phyloP scores from a whole-genome alignment of 2,329 filamentous ascomycete genomes.

The Verticillium zaregamsianum region DNA sequence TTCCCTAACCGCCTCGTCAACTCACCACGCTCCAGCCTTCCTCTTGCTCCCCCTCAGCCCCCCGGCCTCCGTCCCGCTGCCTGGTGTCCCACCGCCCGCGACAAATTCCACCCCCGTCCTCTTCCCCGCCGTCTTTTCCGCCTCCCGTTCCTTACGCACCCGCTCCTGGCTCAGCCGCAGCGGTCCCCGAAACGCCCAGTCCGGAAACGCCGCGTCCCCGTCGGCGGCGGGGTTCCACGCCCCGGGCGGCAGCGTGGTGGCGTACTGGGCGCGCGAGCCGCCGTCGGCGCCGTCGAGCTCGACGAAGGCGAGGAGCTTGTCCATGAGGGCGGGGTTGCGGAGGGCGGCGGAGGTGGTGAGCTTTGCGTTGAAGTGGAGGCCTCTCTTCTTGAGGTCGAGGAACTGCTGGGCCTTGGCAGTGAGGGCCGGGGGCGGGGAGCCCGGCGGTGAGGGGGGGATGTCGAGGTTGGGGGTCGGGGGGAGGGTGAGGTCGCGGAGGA shows the following conservation, averaged over 20 bases:
- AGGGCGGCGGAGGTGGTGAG: conserved; percentile 63
- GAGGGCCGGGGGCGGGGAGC: conserved; percentile 46
- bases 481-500: conserved; percentile 69
- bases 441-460: conserved; percentile 70
- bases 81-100: conserved; percentile 14
- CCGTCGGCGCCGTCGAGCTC: conserved; percentile 35
- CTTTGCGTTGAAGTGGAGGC: conserved; percentile 74
- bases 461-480: conserved; percentile 67
- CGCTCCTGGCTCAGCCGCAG: conserved; percentile 46
- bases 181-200: conserved; percentile 46
- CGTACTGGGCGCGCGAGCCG: conserved; percentile 55
- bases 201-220: conserved; percentile 39
- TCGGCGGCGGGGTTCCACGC: conserved; percentile 51
- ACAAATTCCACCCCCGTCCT: conserved; percentile 47
- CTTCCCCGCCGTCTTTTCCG: conserved; percentile 35
- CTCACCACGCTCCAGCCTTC: conserved; percentile 21
- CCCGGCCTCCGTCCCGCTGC: conserved; percentile 16
- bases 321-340: conserved; percentile 67
- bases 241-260: conserved; percentile 52
- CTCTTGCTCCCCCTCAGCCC: conserved; percentile 25
- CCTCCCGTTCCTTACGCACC: conserved; percentile 38
- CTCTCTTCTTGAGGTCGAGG: conserved; percentile 70
- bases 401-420: conserved; percentile 71
- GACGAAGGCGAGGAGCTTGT: conserved; percentile 69
- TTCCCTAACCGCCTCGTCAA: neutral